Conservation (phyloP, 2,329 filamentous ascomycete species). For the Fusarium phyllophilum region DNA sequence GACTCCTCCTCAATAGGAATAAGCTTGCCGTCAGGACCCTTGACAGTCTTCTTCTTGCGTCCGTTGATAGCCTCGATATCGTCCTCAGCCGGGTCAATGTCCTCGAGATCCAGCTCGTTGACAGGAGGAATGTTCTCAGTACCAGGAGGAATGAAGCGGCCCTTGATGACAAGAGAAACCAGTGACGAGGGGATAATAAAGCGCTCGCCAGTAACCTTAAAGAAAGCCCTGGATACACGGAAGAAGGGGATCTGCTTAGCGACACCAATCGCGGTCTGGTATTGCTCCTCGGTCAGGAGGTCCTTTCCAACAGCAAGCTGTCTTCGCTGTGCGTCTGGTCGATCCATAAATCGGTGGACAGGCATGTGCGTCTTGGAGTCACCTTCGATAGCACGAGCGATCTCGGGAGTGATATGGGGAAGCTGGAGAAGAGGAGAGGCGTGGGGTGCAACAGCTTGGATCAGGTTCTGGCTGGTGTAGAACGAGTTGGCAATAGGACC, state of each 20-base stretch:
- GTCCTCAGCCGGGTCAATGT: constrained; percentile 91
- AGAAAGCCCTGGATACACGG: constrained; percentile 91
- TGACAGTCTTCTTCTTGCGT: constrained; percentile 75
- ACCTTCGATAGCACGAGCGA: constrained; percentile 75
- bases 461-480: constrained; percentile 83
- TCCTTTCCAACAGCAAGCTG: constrained; percentile 74
- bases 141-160: constrained; percentile 90
- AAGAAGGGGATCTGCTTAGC: constrained; percentile 87
- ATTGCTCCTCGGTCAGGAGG: constrained; percentile 80
- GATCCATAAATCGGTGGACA: constrained; percentile 88
- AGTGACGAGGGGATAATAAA: constrained; percentile 92
- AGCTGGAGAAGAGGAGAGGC: constrained; percentile 91
- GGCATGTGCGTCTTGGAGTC: constrained; percentile 79
- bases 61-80: constrained; percentile 88
- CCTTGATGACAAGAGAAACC: constrained; percentile 94
- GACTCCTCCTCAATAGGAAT: constrained; percentile 68
- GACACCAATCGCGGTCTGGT: constrained; percentile 77
- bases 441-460: constrained; percentile 87
- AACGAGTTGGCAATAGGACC: constrained; percentile 84
- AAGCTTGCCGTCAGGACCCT: constrained; percentile 68
- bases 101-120: constrained; percentile 83
- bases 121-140: constrained; percentile 78
- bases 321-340: constrained; percentile 79
- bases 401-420: constrained; percentile 79
- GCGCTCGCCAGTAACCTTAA: constrained; percentile 96